A percentile compares a stretch with the other conserved stretches of the same genome.
These are phyloP conservation scores for Penicillium steckii DNA, from an alignment of 495 filamentous ascomycete species.

Conservation along the genomic window DNA sequence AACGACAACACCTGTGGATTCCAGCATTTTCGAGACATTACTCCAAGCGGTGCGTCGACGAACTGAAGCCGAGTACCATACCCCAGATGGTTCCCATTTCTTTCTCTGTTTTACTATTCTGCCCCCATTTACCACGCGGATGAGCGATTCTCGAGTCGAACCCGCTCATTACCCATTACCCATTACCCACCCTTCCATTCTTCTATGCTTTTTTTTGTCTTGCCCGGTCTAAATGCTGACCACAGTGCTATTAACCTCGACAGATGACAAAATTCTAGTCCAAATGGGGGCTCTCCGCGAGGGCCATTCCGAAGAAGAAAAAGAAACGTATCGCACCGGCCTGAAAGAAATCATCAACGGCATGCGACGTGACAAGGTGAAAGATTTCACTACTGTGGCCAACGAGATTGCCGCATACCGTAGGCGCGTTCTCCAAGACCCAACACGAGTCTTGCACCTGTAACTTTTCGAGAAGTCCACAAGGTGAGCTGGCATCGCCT, in stretches of 20 bases:
- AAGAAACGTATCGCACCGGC: constrained; percentile 69
- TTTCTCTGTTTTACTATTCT: constrained; percentile 8
- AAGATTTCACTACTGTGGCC: constrained; percentile 80
- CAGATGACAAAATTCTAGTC: constrained; percentile 85
- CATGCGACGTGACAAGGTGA: constrained; percentile 69
- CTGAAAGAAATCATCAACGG: constrained; percentile 73
- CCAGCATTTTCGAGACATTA: constrained; percentile 81
- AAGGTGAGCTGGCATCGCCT: constrained; percentile 35
- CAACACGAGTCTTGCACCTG: constrained; percentile 46
- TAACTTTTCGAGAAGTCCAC: constrained; percentile 30
- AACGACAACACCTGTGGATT: constrained; percentile 65
- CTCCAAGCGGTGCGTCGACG: constrained; percentile 74
- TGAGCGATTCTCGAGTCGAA: background rate
- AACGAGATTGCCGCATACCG: constrained; percentile 81
- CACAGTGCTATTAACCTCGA: constrained; percentile 47
- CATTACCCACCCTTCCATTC: constrained; percentile 5
- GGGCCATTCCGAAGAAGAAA: constrained; percentile 67
- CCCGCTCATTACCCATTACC: background rate
- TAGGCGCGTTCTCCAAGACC: constrained; percentile 61
- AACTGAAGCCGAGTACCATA: constrained; percentile 32
- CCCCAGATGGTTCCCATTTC: constrained; percentile 7
- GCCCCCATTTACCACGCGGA: background rate
- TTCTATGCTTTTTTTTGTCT: constrained; percentile 13
- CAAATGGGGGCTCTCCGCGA: constrained; percentile 75
- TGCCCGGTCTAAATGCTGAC: constrained; percentile 59